Conservation (phyloP, 495 filamentous ascomycete genomes). For the Geoglossum glabrum region DNA sequence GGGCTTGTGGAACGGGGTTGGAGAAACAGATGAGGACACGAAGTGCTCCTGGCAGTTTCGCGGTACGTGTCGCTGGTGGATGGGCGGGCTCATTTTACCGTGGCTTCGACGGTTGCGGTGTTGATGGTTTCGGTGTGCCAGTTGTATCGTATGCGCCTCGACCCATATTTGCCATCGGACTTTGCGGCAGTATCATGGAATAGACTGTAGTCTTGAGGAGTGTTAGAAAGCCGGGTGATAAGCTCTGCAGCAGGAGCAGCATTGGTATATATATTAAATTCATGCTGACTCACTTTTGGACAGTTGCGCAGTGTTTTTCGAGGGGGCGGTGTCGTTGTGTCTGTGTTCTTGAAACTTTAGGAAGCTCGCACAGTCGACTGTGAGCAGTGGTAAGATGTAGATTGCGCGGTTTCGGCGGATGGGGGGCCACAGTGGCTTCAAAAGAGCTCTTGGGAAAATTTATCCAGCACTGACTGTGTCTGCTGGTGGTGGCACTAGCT, state of each 20-base stretch:
- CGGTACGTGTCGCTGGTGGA: background rate
- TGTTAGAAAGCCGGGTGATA: background rate
- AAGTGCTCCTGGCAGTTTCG: background rate
- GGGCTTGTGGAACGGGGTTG: background rate
- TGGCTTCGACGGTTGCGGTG: conserved; percentile 26
- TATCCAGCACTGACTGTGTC: background rate
- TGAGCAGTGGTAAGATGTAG: background rate
- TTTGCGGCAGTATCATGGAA: conserved; percentile 30
- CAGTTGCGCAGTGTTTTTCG: background rate
- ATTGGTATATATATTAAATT: background rate
- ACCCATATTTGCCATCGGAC: conserved; percentile 33
- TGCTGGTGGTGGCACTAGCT: background rate
- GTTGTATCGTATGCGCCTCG: conserved; percentile 40
- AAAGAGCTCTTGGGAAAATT: background rate
- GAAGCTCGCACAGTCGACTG: background rate
- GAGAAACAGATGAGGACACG: background rate
- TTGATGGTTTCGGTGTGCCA: conserved; percentile 34
- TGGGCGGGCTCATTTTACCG: conserved; percentile 15
- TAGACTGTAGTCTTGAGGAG: background rate
- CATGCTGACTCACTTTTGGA: background rate
- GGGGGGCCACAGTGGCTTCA: background rate
- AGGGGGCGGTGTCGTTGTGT: background rate
- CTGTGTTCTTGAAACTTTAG: background rate
- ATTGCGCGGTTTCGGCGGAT: background rate
- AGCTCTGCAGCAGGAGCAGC: background rate